A percentile compares a stretch with the other conserved stretches of the same genome.
Conservation (phyloP, 2,329 filamentous ascomycete species). For the Cercospora berteroae region DNA sequence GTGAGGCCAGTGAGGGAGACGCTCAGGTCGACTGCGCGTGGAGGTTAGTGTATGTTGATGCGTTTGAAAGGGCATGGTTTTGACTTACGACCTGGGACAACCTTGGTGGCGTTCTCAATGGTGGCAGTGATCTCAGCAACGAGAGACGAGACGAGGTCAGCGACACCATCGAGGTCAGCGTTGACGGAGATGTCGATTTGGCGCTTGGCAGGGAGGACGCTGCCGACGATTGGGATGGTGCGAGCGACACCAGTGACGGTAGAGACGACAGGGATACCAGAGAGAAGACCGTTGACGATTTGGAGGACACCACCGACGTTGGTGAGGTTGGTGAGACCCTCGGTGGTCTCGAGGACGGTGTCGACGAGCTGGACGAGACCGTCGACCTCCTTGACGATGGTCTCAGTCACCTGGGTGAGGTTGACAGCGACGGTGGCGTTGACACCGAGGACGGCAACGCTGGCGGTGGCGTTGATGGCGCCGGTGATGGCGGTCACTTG, state of each 20-base stretch:
- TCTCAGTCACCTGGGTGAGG: slow-evolving; percentile 4
- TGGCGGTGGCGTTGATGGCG: slow-evolving; percentile 12
- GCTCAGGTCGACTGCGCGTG: slow-evolving; percentile 12
- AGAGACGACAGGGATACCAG: not conserved
- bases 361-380: slow-evolving; percentile 5
- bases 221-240: slow-evolving; percentile 2
- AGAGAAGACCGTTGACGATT: not conserved
- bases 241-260: not conserved
- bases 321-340: not conserved
- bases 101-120: slow-evolving; percentile 13
- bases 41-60: not conserved
- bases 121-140: slow-evolving; percentile 18
- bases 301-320: slow-evolving; percentile 4
- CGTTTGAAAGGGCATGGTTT: not conserved
- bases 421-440: slow-evolving; percentile 12
- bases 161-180: slow-evolving; percentile 12
- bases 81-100: slow-evolving; percentile 19
- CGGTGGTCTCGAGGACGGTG: not conserved
- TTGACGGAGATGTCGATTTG: not conserved
- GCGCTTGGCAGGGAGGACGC: slow-evolving; percentile 7
- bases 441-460: slow-evolving; percentile 5
- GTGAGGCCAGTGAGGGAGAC: slow-evolving; percentile 9
- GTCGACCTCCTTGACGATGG: slow-evolving; percentile 7
- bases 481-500: slow-evolving; percentile 16
- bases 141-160: slow-evolving; percentile 14